Conservation (phyloP, 306 rosid genomes). For the Alnus glutinosa region DNA sequence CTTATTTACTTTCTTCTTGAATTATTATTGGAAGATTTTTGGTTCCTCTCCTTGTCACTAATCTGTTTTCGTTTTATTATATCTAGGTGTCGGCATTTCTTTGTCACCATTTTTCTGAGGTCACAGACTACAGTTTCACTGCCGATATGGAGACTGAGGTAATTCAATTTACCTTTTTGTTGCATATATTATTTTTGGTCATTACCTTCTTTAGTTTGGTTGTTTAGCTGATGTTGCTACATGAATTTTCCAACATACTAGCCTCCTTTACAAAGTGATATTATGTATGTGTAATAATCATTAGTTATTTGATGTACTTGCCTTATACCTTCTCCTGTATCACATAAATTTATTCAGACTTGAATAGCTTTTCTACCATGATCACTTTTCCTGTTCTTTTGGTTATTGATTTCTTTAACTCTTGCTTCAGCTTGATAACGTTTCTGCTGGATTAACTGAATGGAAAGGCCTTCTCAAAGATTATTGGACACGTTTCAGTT, state of each 20-base stretch:
- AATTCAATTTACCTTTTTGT: constrained; percentile 8
- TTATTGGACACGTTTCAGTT: constrained; percentile 91
- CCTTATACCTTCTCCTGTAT: background rate
- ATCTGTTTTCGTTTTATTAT: constrained; percentile 28
- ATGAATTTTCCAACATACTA: constrained; percentile 11
- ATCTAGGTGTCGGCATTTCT: constrained; percentile 94
- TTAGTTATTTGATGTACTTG: constrained; percentile 5
- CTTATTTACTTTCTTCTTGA: background rate
- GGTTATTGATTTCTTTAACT: constrained; percentile 15
- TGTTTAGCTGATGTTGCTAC: background rate
- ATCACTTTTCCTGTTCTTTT: constrained; percentile 7
- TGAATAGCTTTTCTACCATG: constrained; percentile 11
- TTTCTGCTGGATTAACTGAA: constrained; percentile 91
- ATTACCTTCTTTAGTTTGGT: background rate
- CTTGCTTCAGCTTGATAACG: constrained; percentile 86
- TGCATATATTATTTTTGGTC: background rate
- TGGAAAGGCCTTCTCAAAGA: constrained; percentile 98
- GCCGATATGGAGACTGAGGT: constrained; percentile 99
- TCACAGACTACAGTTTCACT: constrained; percentile 90
- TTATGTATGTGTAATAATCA: background rate
- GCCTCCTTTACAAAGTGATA: background rate
- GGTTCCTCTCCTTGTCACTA: background rate
- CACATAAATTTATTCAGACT: background rate
- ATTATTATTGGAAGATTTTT: background rate
- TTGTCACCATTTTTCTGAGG: constrained; percentile 85